Percentiles rank a stretch among this genome's conserved stretches.
These are phyloP conservation scores for Alternaria gaisen DNA, from an alignment of 2,329 filamentous ascomycete species.

Conservation along the genomic window DNA sequence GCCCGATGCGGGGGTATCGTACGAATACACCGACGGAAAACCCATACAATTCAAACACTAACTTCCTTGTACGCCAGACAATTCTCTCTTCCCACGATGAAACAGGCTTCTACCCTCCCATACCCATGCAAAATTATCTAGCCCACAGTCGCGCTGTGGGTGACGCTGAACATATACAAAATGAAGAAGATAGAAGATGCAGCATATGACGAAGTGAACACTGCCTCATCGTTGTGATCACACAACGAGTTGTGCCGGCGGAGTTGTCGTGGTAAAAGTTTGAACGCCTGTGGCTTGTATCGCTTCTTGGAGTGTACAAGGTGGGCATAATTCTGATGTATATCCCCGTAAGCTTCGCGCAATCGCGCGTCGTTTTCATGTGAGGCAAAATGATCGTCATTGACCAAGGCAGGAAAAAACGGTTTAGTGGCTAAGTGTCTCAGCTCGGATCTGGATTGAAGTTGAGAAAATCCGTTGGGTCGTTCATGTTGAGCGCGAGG, in stretches of 20 bases:
- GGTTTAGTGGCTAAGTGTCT: neutral
- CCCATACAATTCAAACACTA: neutral
- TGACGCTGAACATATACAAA: neutral
- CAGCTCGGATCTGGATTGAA: slow-evolving; percentile 15
- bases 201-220: neutral
- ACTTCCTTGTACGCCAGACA: neutral
- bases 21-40: slow-evolving; percentile 3
- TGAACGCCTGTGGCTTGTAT: neutral
- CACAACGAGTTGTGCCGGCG: neutral
- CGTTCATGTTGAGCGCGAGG: slow-evolving; percentile 15
- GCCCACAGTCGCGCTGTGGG: neutral
- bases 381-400: neutral
- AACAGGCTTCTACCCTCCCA: neutral
- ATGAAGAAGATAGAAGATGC: neutral
- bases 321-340: neutral
- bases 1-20: slow-evolving; percentile 11
- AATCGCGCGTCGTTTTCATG: neutral
- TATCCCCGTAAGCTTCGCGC: neutral
- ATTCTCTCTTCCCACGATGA: neutral
- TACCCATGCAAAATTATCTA: neutral
- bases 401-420: neutral
- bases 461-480: slow-evolving; percentile 19
- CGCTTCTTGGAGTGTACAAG: neutral
- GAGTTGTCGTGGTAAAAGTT: neutral
- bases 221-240: neutral